Evolutionary conservation across 2,329 filamentous ascomycete genomes (phyloP), one percentile per base, ranked within the genome.

Genomic region (Ceratocystis lukuohia): DNA sequence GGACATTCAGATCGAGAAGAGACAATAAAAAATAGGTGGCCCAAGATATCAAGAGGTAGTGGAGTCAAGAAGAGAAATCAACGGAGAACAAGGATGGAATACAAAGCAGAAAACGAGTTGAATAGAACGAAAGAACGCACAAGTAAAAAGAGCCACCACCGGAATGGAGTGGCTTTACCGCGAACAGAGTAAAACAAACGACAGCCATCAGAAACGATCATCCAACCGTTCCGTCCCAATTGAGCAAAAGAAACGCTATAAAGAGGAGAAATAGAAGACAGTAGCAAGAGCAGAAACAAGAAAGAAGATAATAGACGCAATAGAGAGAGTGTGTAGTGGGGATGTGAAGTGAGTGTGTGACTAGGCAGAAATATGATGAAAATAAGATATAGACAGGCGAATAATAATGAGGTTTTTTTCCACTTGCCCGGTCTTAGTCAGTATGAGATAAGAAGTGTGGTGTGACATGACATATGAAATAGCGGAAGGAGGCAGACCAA

Each of bases 181-280:
- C 56, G 15, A 30, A 41, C 10, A 41, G 3, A 15, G 37, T 41
- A 56, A 59, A 33, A 15, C 17, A 37, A 59, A 59, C 56, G 10
- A 59, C 56, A 59, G 56, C 56, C 56, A 59, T 59, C 56, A 59
- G 56, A 59, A 59, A 59, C 56, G 56, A 59, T 59, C 56, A 59
- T 59, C 56, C 56, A 59, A 59, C 12, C 56, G 56, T 59, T 37
- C 56, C 28, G 56, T 59, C 56, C 56, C 56, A 41, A 66, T 53
- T 48, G 41, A 64, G 45, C 28, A 22, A 56, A 46, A 12, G 53
- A 56, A 61, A 53, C 46, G 48, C 59, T 15, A 17, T 33, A 30
- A 37, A 59, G n/a, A 63, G n/a, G 17, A 62, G 6, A 41, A 10
- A 37, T n/a, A 17, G 46, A 17, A 20, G 6, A 22, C 4, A 53